Conservation (phyloP, 176 grass and related monocot genomes). For the Oryza punctata region DNA sequence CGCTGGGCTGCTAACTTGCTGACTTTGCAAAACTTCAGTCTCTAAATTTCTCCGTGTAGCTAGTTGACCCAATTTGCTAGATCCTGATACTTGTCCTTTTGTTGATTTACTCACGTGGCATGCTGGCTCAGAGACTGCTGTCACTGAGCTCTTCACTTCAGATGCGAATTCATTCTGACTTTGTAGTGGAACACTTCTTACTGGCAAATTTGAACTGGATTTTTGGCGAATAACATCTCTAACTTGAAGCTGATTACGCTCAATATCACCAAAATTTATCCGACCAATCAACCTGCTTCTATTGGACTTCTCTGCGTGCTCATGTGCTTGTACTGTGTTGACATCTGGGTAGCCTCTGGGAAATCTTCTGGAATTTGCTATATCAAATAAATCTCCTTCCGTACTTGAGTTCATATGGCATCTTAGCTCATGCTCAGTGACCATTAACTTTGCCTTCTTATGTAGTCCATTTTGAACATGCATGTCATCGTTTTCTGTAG, state of each 20-base stretch:
- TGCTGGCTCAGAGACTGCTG: constrained; percentile 36
- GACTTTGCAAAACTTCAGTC: constrained; percentile 23
- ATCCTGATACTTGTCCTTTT: constrained; percentile 21
- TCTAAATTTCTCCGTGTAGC: constrained; percentile 1
- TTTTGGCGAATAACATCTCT: constrained; percentile 44
- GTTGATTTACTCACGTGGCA: constrained; percentile 11
- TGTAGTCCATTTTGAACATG: constrained; percentile 37
- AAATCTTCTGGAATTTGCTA: constrained; percentile 29
- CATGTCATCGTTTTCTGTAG: constrained; percentile 31
- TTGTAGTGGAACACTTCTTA: constrained; percentile 37
- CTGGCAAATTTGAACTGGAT: constrained; percentile 30
- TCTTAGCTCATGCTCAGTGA: constrained; percentile 42
- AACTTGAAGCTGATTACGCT: constrained; percentile 42
- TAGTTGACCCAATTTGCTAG: constrained; percentile 35
- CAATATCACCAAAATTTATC: constrained; percentile 42
- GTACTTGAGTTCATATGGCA: constrained; percentile 25
- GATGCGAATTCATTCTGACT: constrained; percentile 39
- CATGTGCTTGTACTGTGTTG: constrained; percentile 19
- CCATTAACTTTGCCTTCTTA: constrained; percentile 46
- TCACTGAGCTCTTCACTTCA: constrained; percentile 35
- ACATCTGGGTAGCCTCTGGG: constrained; percentile 25
- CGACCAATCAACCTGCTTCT: constrained; percentile 52
- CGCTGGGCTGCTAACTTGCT: constrained; percentile 41
- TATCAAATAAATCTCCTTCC: constrained; percentile 36
- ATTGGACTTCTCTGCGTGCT: constrained; percentile 30